Base-by-base conservation (phyloP, 2,329 filamentous ascomycete genomes). In the Verticillium isaacii region DNA sequence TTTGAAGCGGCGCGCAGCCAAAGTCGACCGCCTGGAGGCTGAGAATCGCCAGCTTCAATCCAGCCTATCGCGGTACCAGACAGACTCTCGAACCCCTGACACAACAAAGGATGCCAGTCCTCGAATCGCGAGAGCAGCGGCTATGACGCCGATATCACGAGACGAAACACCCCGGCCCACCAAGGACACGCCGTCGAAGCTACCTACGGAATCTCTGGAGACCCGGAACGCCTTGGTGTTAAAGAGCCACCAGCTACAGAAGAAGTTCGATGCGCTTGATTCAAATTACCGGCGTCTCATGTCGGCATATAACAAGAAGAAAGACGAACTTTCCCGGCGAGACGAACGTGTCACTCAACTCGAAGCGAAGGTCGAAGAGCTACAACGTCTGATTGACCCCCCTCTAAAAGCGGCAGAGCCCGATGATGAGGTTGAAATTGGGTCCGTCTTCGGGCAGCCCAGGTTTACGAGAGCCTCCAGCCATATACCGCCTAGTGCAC, bases 291-390 rank as follows among this genome's bases (percentile, higher is more conserved):
- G 74, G 61, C 74, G 66, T 2, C 73, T 78, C 56, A 75, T 76
- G 61, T 72, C 73, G 14, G 71, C 74, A 8, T 71, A 80, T 9
- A 68, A 71, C 36, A 78, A 75, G 65, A 75, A 76, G 57, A 78
- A 77, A 32, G 72, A 75, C 1, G 74, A 79, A 29, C 75, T 76
- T 4, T 73, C 80, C 7, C 67, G 69, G 36, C 86, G 83, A 83
- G 72, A 74, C 32, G 70, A 73, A 6, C 79, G 82, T 60, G 78
- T 79, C 5, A 75, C 75, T 25, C 66, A 72, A 14, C 68, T 85
- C 19, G 73, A 81, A 59, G 71, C 70, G 32, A 81, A 75, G 62
- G 73, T 85, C 12, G 73, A 74, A 56, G 71, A 69, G 29, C 72
- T 83, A 17, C 14, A 56, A 14, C 54, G 15, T 25, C 54, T 19